Evolutionary conservation across 352 stramenopile species (phyloP), one percentile per base, ranked within the genome.

Genomic region (Phytophthora quininea): DNA sequence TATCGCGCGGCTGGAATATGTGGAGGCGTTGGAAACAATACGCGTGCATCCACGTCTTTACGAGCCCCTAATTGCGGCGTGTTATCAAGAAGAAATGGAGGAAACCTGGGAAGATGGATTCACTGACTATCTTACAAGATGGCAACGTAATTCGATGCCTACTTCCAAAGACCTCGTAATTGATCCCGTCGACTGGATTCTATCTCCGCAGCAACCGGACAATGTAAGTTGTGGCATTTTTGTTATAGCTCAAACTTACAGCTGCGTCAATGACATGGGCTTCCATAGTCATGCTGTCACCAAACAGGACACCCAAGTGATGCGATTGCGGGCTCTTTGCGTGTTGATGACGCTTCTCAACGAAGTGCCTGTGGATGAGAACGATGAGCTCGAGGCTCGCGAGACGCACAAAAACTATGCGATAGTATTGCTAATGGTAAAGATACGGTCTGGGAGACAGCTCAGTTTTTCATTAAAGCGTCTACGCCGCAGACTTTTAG

Each of bases 11-110:
- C 33, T 62, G 4, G 4, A 49, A n/a, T 55, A 62, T 24, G 10
- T 40, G 43, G 27, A 51, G 30, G 29, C 15, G 24, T 42, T 3
- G 12, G 4, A 29, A 11, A 45, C 15, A 1, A 30, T 51, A 35
- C 33, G 38, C 14, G 58, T 58, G 3, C 48, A 49, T 52, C 48
- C 15, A 14, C 53, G 51, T 15, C 37, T 65, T 14, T 65, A 65
- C 29, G 49, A 65, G 15, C 15, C 58, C 1, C 40, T 65, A 1
- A 58, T 58, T 53, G 37, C 45, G 9, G 38, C 52, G 19, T 38
- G 35, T 4, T 66, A 59, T 27, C 42, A 48, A n/a, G 42, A 48
- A n/a, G n/a, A 48, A 15, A 48, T 48, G 42, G 42, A 48, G 14
- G 8, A 8, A 29, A n/a, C 19, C 4, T 48, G 42, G 42, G n/a